Percentiles rank a stretch among this genome's conserved stretches.
Conservation (phyloP, 2,329 filamentous ascomycete genomes). For the Cercospora sesami region DNA sequence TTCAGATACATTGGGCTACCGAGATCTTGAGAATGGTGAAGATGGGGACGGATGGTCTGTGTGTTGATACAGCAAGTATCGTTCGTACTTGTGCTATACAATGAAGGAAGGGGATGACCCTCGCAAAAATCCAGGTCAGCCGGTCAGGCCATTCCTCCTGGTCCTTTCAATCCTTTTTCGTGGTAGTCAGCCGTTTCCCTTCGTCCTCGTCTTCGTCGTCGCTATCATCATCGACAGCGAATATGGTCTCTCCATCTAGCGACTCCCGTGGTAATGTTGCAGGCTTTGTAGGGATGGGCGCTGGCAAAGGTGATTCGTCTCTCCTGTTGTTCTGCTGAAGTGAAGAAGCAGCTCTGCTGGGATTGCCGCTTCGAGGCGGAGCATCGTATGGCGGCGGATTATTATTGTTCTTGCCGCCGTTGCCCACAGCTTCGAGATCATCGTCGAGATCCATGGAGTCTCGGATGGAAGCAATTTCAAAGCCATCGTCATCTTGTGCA, state of each 20-base stretch:
- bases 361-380: conserved; percentile 23
- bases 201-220: conserved; percentile 47
- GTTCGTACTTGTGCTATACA: neutral
- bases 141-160: neutral
- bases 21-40: neutral
- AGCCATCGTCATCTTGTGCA: conserved; percentile 96
- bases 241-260: conserved; percentile 89
- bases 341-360: conserved; percentile 16
- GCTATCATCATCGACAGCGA: conserved; percentile 84
- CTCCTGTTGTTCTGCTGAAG: conserved; percentile 25
- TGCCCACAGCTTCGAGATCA: conserved; percentile 43
- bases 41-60: neutral
- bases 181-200: conserved; percentile 48
- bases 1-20: neutral
- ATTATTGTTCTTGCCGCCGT: conserved; percentile 30
- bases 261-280: conserved; percentile 57
- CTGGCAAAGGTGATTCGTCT: conserved; percentile 54
- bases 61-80: neutral
- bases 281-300: conserved; percentile 52
- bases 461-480: conserved; percentile 91
- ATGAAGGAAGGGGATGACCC: neutral
- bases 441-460: conserved; percentile 66
- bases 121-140: neutral
- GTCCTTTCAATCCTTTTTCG: conserved; percentile 1
- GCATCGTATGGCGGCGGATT: conserved; percentile 45